A percentile compares a stretch with the other conserved stretches of the same genome.
These are phyloP conservation scores for Geranium brycei DNA, from an alignment of 345 rosid genomes.

Conservation along the genomic window DNA sequence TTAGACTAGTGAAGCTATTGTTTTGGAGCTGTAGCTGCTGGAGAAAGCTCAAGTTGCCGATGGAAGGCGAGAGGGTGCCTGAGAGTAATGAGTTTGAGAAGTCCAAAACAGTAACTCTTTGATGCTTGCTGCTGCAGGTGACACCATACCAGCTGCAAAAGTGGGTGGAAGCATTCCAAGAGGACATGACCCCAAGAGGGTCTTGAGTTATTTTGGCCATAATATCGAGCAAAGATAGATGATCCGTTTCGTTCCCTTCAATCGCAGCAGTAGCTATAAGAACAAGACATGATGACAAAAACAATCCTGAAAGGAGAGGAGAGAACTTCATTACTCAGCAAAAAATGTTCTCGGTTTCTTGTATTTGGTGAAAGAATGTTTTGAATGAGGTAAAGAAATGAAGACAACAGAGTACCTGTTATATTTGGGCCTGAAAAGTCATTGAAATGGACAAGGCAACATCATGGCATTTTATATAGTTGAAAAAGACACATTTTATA, in stretches of 20 bases:
- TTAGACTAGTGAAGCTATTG: neutral
- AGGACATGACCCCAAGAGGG: neutral
- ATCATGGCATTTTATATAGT: no score
- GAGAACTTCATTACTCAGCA: no score
- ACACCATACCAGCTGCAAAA: neutral
- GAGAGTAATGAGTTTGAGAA: neutral
- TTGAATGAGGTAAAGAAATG: no score
- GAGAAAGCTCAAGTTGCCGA: neutral
- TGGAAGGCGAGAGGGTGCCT: neutral
- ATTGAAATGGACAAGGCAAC: no score
- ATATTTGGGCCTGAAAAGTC: no score
- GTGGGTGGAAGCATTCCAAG: neutral
- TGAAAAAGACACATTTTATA: no score
- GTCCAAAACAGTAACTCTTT: constrained; percentile 1
- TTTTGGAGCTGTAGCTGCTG: neutral
- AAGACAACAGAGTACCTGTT: no score
- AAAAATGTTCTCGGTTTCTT: no score
- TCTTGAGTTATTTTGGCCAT: neutral
- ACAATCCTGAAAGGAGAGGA: no score
- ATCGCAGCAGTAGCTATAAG: neutral
- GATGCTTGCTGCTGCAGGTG: neutral
- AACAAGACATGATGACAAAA: no score
- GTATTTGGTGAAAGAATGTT: no score
- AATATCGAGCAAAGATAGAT: neutral
- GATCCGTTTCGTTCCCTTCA: neutral